Evolutionary conservation across 2,329 filamentous ascomycete genomes (phyloP).

Genomic region (Phyllosticta capitalensis): DNA sequence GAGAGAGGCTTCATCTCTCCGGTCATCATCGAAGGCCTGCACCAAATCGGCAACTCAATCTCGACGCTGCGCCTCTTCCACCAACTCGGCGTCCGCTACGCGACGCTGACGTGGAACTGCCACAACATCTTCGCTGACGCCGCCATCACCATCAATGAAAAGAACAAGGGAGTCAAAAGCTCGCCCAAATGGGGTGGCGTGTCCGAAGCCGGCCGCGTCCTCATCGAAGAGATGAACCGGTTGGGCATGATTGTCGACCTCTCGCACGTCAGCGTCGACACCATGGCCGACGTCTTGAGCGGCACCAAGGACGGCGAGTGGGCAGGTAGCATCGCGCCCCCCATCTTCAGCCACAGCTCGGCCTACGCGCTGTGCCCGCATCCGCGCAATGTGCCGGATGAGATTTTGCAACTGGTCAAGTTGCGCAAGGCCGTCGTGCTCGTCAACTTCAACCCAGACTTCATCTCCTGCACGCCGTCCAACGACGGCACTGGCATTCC

Average conservation of each 20-base stretch:
- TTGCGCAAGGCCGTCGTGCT: conserved; percentile 68
- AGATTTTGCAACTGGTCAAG: conserved; percentile 69
- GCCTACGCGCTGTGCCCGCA: conserved; percentile 75
- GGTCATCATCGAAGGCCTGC: conserved; percentile 56
- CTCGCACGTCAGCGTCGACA: conserved; percentile 67
- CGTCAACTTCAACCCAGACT: conserved; percentile 80
- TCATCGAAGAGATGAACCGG: conserved; percentile 86
- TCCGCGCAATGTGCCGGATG: conserved; percentile 81
- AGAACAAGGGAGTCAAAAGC: conserved; percentile 29
- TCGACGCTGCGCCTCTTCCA: conserved; percentile 68
- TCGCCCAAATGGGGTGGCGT: conserved; percentile 62
- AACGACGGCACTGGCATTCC: conserved; percentile 56
- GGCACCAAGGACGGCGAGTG: conserved; percentile 45
- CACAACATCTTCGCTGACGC: conserved; percentile 85
- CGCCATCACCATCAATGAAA: conserved; percentile 50
- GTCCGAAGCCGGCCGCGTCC: conserved; percentile 54
- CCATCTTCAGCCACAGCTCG: conserved; percentile 85
- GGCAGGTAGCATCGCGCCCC: conserved; percentile 65
- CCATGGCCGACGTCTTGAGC: conserved; percentile 74
- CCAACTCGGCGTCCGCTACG: conserved; percentile 72
- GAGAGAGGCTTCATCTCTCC: conserved; percentile 25
- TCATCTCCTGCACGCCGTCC: conserved; percentile 63
- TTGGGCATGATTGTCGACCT: conserved; percentile 92
- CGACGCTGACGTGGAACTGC: conserved; percentile 87
- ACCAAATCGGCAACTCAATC: conserved; percentile 83